Conservation (phyloP, 2,329 filamentous ascomycete genomes). For the Hypoxylon sp. region DNA sequence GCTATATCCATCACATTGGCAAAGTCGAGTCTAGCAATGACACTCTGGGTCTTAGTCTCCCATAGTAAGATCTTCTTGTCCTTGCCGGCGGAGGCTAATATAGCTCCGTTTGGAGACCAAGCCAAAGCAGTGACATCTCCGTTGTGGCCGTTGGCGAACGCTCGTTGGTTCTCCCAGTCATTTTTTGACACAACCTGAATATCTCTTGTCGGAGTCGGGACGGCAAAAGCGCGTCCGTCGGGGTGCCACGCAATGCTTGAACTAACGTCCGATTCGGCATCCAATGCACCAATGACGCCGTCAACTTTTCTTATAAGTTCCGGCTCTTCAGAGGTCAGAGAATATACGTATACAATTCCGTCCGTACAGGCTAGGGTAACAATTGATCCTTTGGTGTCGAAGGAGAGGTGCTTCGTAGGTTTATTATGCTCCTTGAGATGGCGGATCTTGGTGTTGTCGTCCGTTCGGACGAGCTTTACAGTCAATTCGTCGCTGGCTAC, state of each 20-base stretch:
- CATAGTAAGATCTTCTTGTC: slow-evolving; percentile 82
- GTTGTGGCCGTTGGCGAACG: slow-evolving; percentile 83
- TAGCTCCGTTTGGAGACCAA: slow-evolving; percentile 95
- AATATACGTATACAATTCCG: slow-evolving; percentile 91
- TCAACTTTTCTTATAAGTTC: slow-evolving; percentile 87
- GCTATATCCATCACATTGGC: slow-evolving; percentile 85
- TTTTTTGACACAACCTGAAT: slow-evolving; percentile 88
- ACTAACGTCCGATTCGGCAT: slow-evolving; percentile 81
- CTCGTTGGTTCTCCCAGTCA: slow-evolving; percentile 89
- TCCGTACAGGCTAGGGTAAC: slow-evolving; percentile 89
- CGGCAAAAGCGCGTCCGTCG: slow-evolving; percentile 90
- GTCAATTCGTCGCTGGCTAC: slow-evolving; percentile 96
- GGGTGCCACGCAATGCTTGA: slow-evolving; percentile 90
- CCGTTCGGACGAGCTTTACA: slow-evolving; percentile 87
- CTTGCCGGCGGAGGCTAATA: slow-evolving; percentile 79
- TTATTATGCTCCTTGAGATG: slow-evolving; percentile 86
- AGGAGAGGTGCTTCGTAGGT: slow-evolving; percentile 91
- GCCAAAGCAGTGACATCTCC: slow-evolving; percentile 87
- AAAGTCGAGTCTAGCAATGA: slow-evolving; percentile 83
- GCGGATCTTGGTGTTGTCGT: slow-evolving; percentile 81
- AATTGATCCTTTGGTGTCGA: slow-evolving; percentile 82
- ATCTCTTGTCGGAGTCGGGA: slow-evolving; percentile 83
- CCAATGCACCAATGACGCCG: slow-evolving; percentile 83
- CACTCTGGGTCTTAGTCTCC: slow-evolving; percentile 88
- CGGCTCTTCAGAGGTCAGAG: slow-evolving; percentile 80